These are phyloP conservation scores for Thalassiosira livingstoniorum DNA, from an alignment of 352 stramenopile species.

Conservation along the genomic window DNA sequence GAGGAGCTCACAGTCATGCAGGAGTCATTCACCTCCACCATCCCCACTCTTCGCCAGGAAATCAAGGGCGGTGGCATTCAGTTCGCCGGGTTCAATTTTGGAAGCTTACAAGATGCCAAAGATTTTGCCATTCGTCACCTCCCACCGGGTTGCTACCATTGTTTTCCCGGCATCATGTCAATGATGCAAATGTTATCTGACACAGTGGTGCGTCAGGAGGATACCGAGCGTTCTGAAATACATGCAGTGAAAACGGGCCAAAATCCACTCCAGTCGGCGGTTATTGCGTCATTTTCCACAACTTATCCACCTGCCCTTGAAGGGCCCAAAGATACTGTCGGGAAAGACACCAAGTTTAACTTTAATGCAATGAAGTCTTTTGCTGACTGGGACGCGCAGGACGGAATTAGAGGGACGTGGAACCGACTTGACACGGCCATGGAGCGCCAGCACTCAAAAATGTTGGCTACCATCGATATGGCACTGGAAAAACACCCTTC, in stretches of 20 bases:
- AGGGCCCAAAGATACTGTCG: not conserved
- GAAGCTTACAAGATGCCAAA: not conserved
- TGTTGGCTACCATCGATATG: not conserved
- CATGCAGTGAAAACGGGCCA: not conserved
- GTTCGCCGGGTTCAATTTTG: not conserved
- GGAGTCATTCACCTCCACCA: not conserved
- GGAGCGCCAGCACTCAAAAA: not conserved
- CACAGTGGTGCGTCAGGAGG: not conserved
- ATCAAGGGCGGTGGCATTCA: not conserved
- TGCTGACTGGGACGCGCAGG: not conserved
- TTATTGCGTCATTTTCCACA: not conserved
- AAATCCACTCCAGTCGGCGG: not conserved
- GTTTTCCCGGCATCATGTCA: not conserved
- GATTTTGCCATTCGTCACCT: not conserved
- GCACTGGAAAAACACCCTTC: not conserved
- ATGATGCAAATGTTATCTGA: not conserved
- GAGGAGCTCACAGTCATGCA: not conserved
- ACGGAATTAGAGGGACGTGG: not conserved
- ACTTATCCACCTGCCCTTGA: not conserved
- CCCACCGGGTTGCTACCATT: constrained; percentile 4
- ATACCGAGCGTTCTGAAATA: not conserved
- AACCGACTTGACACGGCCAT: not conserved
- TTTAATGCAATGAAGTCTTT: not conserved
- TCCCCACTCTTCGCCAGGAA: not conserved
- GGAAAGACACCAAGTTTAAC: not conserved